phyloP scores from a whole-genome alignment of 2,329 filamentous ascomycete genomes.

The Coniella lustricola region DNA sequence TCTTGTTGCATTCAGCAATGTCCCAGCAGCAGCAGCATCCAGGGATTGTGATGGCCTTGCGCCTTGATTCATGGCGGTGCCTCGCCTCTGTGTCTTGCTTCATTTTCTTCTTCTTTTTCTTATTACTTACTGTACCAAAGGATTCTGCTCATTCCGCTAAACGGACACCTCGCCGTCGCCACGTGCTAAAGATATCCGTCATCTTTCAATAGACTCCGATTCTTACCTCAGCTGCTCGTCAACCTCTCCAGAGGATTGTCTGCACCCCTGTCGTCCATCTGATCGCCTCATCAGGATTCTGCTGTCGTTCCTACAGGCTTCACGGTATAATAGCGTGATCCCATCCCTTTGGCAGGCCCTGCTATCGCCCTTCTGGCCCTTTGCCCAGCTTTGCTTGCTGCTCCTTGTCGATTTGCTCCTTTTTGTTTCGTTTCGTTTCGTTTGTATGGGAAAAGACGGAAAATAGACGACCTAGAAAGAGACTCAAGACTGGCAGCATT shows the following conservation, averaged over 20 bases:
- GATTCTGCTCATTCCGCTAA: neutral
- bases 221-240: conserved; percentile 5
- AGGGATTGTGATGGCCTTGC: no score
- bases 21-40: no score
- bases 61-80: no score
- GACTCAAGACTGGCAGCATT: no score
- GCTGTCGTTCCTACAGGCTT: neutral
- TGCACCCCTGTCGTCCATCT: neutral
- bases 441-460: no score
- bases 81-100: no score
- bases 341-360: neutral
- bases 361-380: neutral
- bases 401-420: neutral
- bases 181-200: conserved; percentile 2
- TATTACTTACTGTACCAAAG: neutral
- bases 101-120: neutral
- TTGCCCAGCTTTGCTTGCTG: neutral
- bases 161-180: neutral
- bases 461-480: no score
- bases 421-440: neutral
- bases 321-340: neutral
- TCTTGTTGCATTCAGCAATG: no score
- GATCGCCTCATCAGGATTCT: neutral
- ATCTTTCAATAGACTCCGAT: neutral
- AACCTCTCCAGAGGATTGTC: neutral